phyloP scores from a whole-genome alignment of 2,329 filamentous ascomycete genomes.

The Scortechinia acanthostroma region DNA sequence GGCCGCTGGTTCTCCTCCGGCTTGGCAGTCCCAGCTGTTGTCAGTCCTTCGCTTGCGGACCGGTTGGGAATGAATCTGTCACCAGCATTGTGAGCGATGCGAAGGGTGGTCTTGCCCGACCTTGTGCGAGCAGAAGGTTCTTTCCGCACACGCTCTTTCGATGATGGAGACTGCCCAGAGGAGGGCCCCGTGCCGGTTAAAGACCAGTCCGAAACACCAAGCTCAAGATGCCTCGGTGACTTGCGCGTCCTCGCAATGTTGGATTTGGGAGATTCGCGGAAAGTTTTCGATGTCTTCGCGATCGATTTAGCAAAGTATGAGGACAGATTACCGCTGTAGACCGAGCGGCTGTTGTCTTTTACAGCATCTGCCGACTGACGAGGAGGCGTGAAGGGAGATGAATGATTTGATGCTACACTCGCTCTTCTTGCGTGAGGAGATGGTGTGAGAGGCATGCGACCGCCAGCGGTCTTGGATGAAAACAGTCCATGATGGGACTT shows the following conservation, averaged over 20 bases:
- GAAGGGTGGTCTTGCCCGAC: constrained; percentile 64
- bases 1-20: constrained; percentile 71
- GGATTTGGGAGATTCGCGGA: constrained; percentile 88
- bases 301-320: constrained; percentile 69
- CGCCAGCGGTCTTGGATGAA: constrained; percentile 84
- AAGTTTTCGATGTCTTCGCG: constrained; percentile 41
- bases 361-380: constrained; percentile 33
- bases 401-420: not conserved
- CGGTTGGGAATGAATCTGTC: constrained; percentile 97
- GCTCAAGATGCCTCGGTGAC: constrained; percentile 75
- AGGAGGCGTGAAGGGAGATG: constrained; percentile 73
- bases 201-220: constrained; percentile 87
- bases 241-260: constrained; percentile 77
- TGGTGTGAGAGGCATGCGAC: constrained; percentile 87
- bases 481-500: constrained; percentile 94
- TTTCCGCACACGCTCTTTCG: constrained; percentile 12
- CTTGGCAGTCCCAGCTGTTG: constrained; percentile 76
- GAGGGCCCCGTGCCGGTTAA: constrained; percentile 72
- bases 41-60: constrained; percentile 78
- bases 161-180: constrained; percentile 6
- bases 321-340: constrained; percentile 74
- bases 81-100: constrained; percentile 53
- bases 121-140: constrained; percentile 45
- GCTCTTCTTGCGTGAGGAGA: constrained; percentile 64
- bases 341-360: constrained; percentile 50